Base-by-base conservation (phyloP, 2,329 filamentous ascomycete genomes). In the Exophiala calicioides region DNA sequence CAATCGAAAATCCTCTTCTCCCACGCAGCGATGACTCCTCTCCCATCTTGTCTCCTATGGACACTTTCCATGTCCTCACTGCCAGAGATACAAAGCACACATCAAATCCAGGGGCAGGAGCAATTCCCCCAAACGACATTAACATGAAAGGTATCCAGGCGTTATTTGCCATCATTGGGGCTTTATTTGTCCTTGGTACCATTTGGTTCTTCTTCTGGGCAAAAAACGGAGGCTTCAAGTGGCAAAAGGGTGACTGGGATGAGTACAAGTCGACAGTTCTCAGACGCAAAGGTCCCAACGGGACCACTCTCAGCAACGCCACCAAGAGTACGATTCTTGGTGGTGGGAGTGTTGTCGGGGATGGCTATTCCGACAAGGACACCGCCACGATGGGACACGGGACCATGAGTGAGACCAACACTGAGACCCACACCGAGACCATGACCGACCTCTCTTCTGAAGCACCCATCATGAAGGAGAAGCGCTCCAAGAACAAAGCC, bases 171-270 rank as follows among this genome's bases (percentile, higher is more conserved):
- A 67, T 96, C 13, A 81, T 97, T 41, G 89, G 88, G 24, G 82
- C 83, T 1, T 81, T 72, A 23, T 86, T 97, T 63, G 86, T 93
- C 18, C 49, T 87, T 3, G 79, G 76, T 0, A 80, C 78, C 18
- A 89, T 97, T 63, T 98, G 93, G 90, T 96, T 98, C 78, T 97
- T 98, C 79, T 95, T 95, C 78, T 94, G 88, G 86, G 91, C 91
- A 47, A 91, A 87, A 71, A 95, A 97, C 60, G 93, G 93, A 52
- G 93, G 93, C 10, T 96, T 97, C 73, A 74, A 86, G 55, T 97
- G 90, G 77, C 79, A 79, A 35, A 74, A 94, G 54, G 77, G 81
- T 26, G 93, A 98, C 69, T 98, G 93, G 91, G 91, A 97, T 4
- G 93, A 98, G 63, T 98, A 98, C 80, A 97, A 97, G 67, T 85